phyloP scores from a whole-genome alignment of 257 asterid genomes.

The Solanum verrucosum region DNA sequence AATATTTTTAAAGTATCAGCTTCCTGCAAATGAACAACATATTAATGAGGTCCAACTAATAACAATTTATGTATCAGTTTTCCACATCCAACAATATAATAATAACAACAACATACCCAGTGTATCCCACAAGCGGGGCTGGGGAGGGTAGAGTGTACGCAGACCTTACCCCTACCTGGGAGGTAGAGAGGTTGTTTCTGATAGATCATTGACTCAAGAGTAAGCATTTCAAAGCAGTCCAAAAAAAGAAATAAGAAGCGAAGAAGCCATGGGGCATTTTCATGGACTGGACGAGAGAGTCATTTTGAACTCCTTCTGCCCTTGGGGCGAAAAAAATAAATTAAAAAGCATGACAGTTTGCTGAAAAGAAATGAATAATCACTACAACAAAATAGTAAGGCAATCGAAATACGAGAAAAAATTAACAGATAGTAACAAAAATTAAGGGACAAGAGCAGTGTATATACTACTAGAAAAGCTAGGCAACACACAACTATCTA shows the following conservation, averaged over 20 bases:
- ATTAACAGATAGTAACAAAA: background rate
- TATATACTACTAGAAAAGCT: background rate
- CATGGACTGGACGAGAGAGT: background rate
- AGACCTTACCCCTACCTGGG: background rate
- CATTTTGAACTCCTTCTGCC: background rate
- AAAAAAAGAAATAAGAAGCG: background rate
- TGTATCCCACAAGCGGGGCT: background rate
- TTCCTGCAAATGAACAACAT: conserved; percentile 49
- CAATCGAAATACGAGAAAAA: background rate
- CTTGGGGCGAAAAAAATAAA: background rate
- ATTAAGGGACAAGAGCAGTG: background rate
- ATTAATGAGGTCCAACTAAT: conserved; percentile 4
- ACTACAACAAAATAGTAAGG: background rate
- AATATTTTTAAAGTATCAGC: conserved; percentile 65
- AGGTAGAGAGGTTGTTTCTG: background rate
- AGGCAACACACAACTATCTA: background rate
- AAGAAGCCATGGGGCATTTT: background rate
- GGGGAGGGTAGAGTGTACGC: background rate
- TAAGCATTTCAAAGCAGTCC: background rate
- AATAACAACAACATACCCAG: background rate
- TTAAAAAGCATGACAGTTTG: background rate
- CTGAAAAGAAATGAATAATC: background rate
- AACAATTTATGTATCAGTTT: background rate
- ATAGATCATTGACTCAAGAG: background rate
- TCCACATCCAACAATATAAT: background rate